Base-by-base conservation (phyloP, 2,329 filamentous ascomycete genomes). In the Cytospora schulzeri region DNA sequence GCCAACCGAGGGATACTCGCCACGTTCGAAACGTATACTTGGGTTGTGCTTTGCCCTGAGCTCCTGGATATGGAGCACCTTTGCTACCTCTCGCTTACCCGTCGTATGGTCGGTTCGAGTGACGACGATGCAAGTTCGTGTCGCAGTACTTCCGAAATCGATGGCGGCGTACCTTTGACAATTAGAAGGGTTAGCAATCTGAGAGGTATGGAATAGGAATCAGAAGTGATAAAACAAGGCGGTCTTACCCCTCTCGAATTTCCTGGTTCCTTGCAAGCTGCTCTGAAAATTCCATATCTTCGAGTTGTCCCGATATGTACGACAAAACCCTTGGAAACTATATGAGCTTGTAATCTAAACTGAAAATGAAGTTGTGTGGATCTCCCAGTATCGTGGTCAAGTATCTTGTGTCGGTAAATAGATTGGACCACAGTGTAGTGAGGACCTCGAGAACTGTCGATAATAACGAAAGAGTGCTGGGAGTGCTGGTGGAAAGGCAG, bases 61-160 rank as follows among this genome's bases (percentile, higher is more conserved):
- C 9, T 61, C 58, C n/a, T 61, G 58, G 15, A 61, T 54, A 2
- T 52, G 33, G 14, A 24, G n/a, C 3, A 22, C 48, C 0, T 35
- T 4, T 1, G 12, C 1, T 15, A 4, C 2, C 2, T 4, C 33
- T 33, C 58, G 51, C 24, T 33, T 45, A 0, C 51, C 58, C 7
- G 33, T 61, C 12, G 4, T 14, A n/a, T 12, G 15, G 19, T 54
- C 51, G 17, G 45, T 14, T 19, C 29, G 4, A 24, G 33, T 38
- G 31, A 48, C 11, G 38, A 22, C 58, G 48, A 61, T 45, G 4
- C 53, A 51, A 6, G 58, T 48, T 14, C 58, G 58, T 7, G 50
- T 61, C 12, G 26, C 58, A 4, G 58, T 61, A 1, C 58, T 61
- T 45, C 58, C 58, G 9, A 52, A 52, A 19, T 61, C 58, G 24